Percentiles rank a stretch among this genome's conserved stretches.
These are phyloP conservation scores for Xerophyta viscosa DNA, from an alignment of 106 monocot genomes.

Conservation along the genomic window DNA sequence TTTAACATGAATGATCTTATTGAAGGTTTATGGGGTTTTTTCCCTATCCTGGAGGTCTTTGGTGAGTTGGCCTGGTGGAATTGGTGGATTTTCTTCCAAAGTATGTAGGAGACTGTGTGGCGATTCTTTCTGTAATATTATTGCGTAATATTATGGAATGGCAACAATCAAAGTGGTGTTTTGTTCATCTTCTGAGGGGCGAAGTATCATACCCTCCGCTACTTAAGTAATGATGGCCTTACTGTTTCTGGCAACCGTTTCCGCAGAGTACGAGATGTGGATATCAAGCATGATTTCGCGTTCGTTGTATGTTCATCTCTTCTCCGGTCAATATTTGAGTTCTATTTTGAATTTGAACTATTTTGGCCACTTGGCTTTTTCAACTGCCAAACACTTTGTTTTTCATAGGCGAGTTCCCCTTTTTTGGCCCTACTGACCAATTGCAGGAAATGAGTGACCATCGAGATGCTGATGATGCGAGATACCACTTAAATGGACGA, in stretches of 20 bases:
- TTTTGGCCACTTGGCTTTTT: neutral
- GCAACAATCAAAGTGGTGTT: conserved; percentile 65
- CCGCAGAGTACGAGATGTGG: conserved; percentile 99
- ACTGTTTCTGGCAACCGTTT: conserved; percentile 94
- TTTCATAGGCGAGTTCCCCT: conserved; percentile 13
- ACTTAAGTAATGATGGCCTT: conserved; percentile 83
- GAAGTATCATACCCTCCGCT: conserved; percentile 52
- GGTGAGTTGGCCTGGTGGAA: conserved; percentile 97
- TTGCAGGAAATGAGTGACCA: conserved; percentile 87
- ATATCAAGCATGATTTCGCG: conserved; percentile 98
- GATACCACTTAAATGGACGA: conserved; percentile 72
- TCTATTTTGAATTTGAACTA: neutral
- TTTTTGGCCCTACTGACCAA: conserved; percentile 6
- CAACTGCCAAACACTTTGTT: neutral
- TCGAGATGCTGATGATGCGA: conserved; percentile 95
- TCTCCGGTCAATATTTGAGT: neutral
- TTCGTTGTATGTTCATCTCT: conserved; percentile 68
- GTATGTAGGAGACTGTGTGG: conserved; percentile 76
- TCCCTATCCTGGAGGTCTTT: conserved; percentile 75
- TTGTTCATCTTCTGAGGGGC: conserved; percentile 66
- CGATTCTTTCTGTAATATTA: conserved; percentile 89
- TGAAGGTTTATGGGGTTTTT: conserved; percentile 96
- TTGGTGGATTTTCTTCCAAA: conserved; percentile 77
- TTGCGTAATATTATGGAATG: conserved; percentile 85
- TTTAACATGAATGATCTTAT: conserved; percentile 95